These are phyloP conservation scores for Syncephalastrum sp. DNA, from an alignment of 371 early-diverging fungal species.

Conservation along the genomic window DNA sequence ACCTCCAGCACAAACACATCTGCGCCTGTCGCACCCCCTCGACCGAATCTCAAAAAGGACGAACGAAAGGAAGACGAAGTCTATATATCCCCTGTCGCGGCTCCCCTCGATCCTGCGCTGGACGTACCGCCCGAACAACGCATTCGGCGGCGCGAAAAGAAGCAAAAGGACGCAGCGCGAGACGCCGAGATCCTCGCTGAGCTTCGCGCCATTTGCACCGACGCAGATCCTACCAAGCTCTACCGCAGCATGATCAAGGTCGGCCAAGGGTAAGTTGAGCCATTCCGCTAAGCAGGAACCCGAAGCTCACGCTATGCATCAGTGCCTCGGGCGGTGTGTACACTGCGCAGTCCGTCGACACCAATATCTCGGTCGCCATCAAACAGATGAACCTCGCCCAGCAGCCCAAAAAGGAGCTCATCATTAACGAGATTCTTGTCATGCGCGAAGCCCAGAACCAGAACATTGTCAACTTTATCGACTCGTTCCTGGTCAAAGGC, in stretches of 20 bases:
- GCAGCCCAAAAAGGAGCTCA: constrained; percentile 95
- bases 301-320: not conserved
- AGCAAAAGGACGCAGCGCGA: constrained; percentile 18
- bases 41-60: constrained; percentile 11
- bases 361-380: constrained; percentile 84
- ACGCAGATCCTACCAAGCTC: constrained; percentile 71
- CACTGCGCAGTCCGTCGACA: constrained; percentile 75
- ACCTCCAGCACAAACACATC: not conserved
- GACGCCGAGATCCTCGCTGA: constrained; percentile 84
- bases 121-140: constrained; percentile 25
- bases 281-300: no score
- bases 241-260: constrained; percentile 23
- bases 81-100: constrained; percentile 22
- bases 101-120: constrained; percentile 40
- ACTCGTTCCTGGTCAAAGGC: constrained; percentile 85
- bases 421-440: constrained; percentile 95
- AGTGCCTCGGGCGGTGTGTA: constrained; percentile 93
- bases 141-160: constrained; percentile 11
- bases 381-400: constrained; percentile 96
- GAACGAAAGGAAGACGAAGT: constrained; percentile 10
- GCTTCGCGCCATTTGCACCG: constrained; percentile 85
- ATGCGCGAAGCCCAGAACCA: constrained; percentile 89
- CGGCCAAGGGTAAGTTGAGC: constrained; percentile 17
- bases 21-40: constrained; percentile 15
- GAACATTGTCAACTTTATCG: constrained; percentile 97